Evolutionary conservation across 306 rosid species (phyloP).

Genomic region (Malus fusca): DNA sequence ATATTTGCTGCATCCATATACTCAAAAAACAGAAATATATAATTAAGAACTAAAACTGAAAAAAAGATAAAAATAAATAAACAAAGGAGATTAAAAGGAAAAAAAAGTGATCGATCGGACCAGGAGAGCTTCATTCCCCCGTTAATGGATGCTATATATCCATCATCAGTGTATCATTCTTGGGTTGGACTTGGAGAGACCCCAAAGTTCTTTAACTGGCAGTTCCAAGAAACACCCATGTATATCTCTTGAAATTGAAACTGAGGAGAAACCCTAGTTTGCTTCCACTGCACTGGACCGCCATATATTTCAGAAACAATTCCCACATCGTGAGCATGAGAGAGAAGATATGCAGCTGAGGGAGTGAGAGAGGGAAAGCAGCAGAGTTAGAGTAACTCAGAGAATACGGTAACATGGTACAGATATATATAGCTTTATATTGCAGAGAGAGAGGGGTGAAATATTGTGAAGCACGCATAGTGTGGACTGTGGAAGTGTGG

Average conservation of each 20-base stretch:
- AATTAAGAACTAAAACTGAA: not conserved
- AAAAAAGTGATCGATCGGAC: slow-evolving; percentile 41
- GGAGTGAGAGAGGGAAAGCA: not conserved
- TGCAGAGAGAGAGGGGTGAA: not conserved
- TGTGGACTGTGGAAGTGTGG: slow-evolving; percentile 7
- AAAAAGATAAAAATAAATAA: not conserved
- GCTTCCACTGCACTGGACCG: not conserved
- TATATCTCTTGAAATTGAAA: not conserved
- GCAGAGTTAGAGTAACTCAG: not conserved
- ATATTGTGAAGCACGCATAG: slow-evolving; percentile 50
- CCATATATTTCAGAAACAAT: not conserved
- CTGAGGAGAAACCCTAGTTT: not conserved
- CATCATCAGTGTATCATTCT: not conserved
- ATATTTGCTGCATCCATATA: not conserved
- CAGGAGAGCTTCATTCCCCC: slow-evolving; percentile 77
- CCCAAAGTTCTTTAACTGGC: not conserved
- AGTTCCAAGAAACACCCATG: not conserved
- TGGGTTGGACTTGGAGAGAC: not conserved
- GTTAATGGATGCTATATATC: not conserved
- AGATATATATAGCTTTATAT: not conserved
- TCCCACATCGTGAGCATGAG: not conserved
- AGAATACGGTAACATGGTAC: not conserved
- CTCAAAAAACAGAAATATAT: not conserved
- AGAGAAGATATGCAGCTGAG: not conserved
- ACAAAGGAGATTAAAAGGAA: not conserved